Evolutionary conservation across 345 rosid genomes (phyloP), one percentile per base, ranked within the genome.

Genomic region (Camelina neglecta): DNA sequence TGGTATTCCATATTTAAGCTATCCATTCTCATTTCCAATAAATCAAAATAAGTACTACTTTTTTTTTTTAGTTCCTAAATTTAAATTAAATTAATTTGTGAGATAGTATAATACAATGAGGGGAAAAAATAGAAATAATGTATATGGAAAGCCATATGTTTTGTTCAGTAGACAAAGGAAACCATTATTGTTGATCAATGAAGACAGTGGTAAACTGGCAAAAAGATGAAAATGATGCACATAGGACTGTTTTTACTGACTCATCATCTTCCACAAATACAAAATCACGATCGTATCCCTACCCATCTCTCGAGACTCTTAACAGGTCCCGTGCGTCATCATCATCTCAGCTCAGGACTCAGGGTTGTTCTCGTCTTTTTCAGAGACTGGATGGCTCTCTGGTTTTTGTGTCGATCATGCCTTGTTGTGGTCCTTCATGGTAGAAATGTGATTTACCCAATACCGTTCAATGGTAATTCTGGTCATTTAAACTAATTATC

Each of bases 221-320:
- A 74, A 29, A 65, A 57, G 72, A 65, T 44, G 57, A 65, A 54
- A 55, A 74, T 65, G 71, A 74, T 74, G 77, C 65, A 56, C 20
- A 39, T 4, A 50, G 59, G 15, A 48, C 58, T 72, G 51, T 50
- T 24, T 12, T 61, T 44, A 31, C 75, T 71, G 67, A 60, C 75
- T 45, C 60, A 49, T 45, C 60, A 49, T 26, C 21, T 72, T 50
- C 44, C 62, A 49, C 39, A 10, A 6, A 26, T 11, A 33, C 4
- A 53, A 29, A 73, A 13, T 3, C 35, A 74, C 65, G 58, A 65
- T 74, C 16, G 10, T 35, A 12, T 65, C 56, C 65, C 33, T 45
- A 57, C 55, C 10, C 21, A 1, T 24, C 51, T 7, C 39, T 44
- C 36, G 55, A 54, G 53, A 50, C 51, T 72, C 69, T 9, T n/a